Percentiles rank a stretch among this genome's conserved stretches.
Evolutionary conservation across 352 stramenopile genomes (phyloP).

Genomic region (Peronospora tabacina): DNA sequence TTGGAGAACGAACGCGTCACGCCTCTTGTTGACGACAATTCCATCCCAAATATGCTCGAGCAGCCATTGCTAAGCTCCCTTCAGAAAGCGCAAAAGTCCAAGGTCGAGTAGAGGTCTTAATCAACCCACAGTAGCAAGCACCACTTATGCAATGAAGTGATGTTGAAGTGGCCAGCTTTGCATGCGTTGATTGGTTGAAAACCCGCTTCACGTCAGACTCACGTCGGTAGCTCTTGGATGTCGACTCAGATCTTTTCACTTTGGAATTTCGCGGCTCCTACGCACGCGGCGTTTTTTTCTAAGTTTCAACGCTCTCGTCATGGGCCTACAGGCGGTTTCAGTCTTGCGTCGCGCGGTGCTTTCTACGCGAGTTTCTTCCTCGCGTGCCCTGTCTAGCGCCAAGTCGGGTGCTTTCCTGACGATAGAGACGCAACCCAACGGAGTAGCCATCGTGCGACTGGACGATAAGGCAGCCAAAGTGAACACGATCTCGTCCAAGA

Average conservation of each 20-base stretch:
- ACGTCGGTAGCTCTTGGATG: slow-evolving; percentile 2
- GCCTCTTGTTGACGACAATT: slow-evolving; percentile 33
- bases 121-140: too few species aligned
- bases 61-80: slow-evolving; percentile 45
- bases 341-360: slow-evolving; percentile 21
- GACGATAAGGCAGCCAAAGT: slow-evolving; percentile 88
- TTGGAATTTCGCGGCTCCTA: slow-evolving; percentile 1
- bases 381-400: slow-evolving; percentile 23
- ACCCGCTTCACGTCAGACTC: slow-evolving; percentile 18
- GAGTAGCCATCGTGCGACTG: slow-evolving; percentile 89
- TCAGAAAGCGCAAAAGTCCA: slow-evolving; percentile 23
- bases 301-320: background rate
- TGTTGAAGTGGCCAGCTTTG: slow-evolving; percentile 20
- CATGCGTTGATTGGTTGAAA: slow-evolving; percentile 22
- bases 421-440: slow-evolving; percentile 79
- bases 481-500: slow-evolving; percentile 90
- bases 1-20: slow-evolving; percentile 3
- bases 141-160: background rate
- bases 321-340: slow-evolving; percentile 32
- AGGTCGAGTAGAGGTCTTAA: slow-evolving; percentile 16
- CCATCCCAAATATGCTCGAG: slow-evolving; percentile 65
- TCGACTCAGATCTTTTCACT: slow-evolving; percentile 21
- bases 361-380: slow-evolving; percentile 4
- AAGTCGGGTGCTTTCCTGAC: slow-evolving; percentile 72
- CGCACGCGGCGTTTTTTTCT: background rate